Percentiles rank a stretch among this genome's conserved stretches.
Evolutionary conservation across 2,329 filamentous ascomycete species (phyloP).

Genomic region (Capronia coronata): DNA sequence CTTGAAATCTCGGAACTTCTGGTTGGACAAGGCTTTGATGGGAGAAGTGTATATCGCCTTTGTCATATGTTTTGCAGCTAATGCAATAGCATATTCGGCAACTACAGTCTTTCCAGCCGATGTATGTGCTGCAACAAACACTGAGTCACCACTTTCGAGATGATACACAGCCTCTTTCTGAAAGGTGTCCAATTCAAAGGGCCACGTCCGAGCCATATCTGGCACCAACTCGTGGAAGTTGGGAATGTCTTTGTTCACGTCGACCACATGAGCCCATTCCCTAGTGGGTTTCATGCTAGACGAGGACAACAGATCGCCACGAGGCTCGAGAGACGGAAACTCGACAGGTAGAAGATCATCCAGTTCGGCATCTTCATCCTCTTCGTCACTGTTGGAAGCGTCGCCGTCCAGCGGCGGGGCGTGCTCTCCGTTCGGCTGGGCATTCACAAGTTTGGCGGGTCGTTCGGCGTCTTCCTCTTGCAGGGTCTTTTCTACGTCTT

Average conservation of each 20-base stretch:
- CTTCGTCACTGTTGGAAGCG: constrained; percentile 31
- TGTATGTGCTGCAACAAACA: constrained; percentile 95
- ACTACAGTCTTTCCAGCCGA: constrained; percentile 98
- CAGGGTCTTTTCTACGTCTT: constrained; percentile 62
- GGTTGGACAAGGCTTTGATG: constrained; percentile 96
- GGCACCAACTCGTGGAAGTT: constrained; percentile 92
- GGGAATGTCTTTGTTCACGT: constrained; percentile 85
- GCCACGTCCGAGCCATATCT: constrained; percentile 93
- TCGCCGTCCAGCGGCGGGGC: constrained; percentile 10
- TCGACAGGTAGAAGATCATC: constrained; percentile 85
- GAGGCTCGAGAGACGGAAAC: constrained; percentile 84
- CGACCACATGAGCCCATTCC: constrained; percentile 98
- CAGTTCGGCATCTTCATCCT: constrained; percentile 56
- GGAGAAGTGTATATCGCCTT: constrained; percentile 99
- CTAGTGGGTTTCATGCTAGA: constrained; percentile 66
- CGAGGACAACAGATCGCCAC: constrained; percentile 65
- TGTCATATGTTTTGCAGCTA: constrained; percentile 98
- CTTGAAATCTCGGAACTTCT: constrained; percentile 95
- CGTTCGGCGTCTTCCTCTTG: constrained; percentile 39
- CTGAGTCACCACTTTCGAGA: constrained; percentile 90
- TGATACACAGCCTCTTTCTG: constrained; percentile 99
- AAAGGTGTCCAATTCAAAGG: constrained; percentile 95
- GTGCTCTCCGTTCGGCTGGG: constrained; percentile 6
- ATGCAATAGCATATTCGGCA: constrained; percentile 92
- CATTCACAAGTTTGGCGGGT: constrained; percentile 14